A percentile compares a stretch with the other conserved stretches of the same genome.
phyloP scores from a whole-genome alignment of 805 yeast genomes.

The Metschnikowia rubicola region DNA sequence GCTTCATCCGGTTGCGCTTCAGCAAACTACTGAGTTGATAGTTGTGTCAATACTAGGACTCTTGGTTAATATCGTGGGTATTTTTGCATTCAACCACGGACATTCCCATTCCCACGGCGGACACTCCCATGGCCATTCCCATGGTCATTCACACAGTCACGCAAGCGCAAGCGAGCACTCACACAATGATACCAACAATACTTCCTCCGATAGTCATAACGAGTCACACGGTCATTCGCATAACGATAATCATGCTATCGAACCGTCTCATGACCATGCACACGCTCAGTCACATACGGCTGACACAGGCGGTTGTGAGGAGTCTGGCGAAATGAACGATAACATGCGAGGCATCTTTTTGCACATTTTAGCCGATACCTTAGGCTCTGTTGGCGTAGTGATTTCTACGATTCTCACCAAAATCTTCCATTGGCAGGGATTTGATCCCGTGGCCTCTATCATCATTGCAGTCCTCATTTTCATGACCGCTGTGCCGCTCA shows the following conservation, averaged over 20 bases:
- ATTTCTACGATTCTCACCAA: constrained; percentile 78
- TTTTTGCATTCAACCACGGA: constrained; percentile 91
- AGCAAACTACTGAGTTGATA: constrained; percentile 77
- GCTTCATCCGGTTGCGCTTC: constrained; percentile 69
- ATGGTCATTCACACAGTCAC: constrained; percentile 33
- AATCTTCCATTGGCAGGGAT: constrained; percentile 63
- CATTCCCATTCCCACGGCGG: constrained; percentile 47
- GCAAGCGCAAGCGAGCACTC: constrained; percentile 11
- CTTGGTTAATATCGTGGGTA: constrained; percentile 85
- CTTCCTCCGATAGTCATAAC: constrained; percentile 7
- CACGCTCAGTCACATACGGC: constrained; percentile 11
- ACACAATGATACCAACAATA: constrained; percentile 10
- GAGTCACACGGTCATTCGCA: constrained; percentile 8
- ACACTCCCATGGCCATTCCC: constrained; percentile 42
- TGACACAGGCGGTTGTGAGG: constrained; percentile 2
- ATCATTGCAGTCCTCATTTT: constrained; percentile 80
- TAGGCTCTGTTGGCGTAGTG: constrained; percentile 98
- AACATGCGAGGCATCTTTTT: constrained; percentile 93
- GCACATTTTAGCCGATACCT: constrained; percentile 91
- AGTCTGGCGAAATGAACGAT: constrained; percentile 35
- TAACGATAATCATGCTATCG: neutral
- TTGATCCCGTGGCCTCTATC: constrained; percentile 91
- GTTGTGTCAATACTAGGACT: constrained; percentile 84
- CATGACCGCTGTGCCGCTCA: constrained; percentile 76
- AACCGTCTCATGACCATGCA: constrained; percentile 9